phyloP scores from a whole-genome alignment of 2,329 filamentous ascomycete species.

The Penicillium rolfsii region DNA sequence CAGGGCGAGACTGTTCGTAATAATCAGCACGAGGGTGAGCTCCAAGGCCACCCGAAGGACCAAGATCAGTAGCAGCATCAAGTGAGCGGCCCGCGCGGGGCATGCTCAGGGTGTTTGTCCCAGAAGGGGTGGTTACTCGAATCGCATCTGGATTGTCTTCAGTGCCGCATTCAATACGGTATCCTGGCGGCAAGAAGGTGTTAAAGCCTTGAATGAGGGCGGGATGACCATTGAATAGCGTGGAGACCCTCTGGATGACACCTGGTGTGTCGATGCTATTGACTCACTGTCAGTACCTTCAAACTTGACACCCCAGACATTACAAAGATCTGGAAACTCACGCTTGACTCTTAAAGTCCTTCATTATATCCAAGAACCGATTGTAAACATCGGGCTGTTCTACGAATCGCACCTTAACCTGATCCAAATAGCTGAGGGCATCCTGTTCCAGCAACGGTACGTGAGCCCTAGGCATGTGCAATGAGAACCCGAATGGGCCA shows the following conservation, averaged over 20 bases:
- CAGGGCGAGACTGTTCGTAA: conserved; percentile 45
- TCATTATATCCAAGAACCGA: conserved; percentile 97
- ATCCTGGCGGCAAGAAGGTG: conserved; percentile 92
- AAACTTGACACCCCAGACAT: background rate
- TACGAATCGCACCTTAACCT: conserved; percentile 97
- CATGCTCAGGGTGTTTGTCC: conserved; percentile 93
- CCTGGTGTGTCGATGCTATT: conserved; percentile 88
- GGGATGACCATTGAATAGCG: conserved; percentile 92
- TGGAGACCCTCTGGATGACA: conserved; percentile 94
- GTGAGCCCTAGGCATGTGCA: conserved; percentile 17
- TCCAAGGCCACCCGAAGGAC: conserved; percentile 36
- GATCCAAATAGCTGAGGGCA: conserved; percentile 93
- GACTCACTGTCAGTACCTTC: conserved; percentile 17
- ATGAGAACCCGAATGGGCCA: conserved; percentile 26
- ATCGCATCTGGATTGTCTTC: conserved; percentile 96
- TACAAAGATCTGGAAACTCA: conserved; percentile 52
- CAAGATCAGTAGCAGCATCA: conserved; percentile 39
- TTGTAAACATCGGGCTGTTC: conserved; percentile 98
- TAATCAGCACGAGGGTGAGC: conserved; percentile 43
- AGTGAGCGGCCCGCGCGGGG: conserved; percentile 43
- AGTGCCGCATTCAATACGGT: conserved; percentile 92
- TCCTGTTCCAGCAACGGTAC: conserved; percentile 59
- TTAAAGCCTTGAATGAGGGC: conserved; percentile 97
- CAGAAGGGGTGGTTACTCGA: conserved; percentile 93
- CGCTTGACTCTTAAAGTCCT: conserved; percentile 98